These are phyloP conservation scores for Cladosporium sp. DNA, from an alignment of 2,329 filamentous ascomycete genomes.

Conservation along the genomic window DNA sequence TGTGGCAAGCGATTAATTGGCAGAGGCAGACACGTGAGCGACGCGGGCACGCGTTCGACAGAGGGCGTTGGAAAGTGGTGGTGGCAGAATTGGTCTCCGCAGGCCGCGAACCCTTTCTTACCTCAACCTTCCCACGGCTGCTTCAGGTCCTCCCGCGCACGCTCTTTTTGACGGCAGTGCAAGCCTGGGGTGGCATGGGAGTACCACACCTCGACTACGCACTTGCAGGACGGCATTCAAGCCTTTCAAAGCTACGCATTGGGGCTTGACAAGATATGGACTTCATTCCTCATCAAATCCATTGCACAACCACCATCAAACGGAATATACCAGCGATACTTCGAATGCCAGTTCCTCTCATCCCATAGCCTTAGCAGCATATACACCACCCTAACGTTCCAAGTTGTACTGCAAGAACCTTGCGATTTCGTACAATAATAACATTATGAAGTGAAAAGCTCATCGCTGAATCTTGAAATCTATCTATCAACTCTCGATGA, in stretches of 20 bases:
- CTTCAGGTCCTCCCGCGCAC: not conserved
- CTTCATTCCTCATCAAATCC: not conserved
- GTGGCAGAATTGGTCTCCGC: not conserved
- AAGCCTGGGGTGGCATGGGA: not conserved
- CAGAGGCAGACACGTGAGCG: conserved; percentile 9
- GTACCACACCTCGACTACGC: not conserved
- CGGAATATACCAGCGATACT: not conserved
- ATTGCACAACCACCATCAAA: not conserved
- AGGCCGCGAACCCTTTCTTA: not conserved
- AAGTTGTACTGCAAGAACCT: too few species aligned
- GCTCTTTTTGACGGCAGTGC: not conserved
- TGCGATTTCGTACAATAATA: not conserved
- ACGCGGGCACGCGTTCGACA: conserved; percentile 10
- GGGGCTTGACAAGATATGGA: not conserved
- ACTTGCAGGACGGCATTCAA: not conserved
- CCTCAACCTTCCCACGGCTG: conserved; percentile 10
- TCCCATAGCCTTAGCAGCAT: not conserved
- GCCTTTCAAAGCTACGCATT: not conserved
- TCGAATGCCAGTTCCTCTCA: too few species aligned
- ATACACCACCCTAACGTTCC: too few species aligned
- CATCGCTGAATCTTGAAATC: not conserved
- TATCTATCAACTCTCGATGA: not conserved
- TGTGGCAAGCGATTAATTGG: conserved; percentile 13
- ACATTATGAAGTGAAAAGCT: not conserved
- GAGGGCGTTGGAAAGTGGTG: conserved; percentile 2